Evolutionary conservation across 257 asterid genomes (phyloP).

Genomic region (Solanum lignicaule): DNA sequence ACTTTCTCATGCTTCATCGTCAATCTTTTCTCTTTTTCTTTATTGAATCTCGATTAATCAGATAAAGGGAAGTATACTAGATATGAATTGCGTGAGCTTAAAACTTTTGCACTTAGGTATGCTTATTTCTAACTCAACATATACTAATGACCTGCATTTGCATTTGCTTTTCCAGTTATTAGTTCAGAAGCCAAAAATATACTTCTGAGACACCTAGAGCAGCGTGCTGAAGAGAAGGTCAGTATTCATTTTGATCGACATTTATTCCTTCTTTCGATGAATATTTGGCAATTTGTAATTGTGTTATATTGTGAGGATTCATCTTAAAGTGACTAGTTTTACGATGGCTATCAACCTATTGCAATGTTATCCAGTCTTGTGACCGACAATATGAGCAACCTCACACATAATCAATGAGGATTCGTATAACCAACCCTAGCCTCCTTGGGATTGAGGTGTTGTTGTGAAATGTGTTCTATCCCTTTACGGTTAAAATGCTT

Average conservation of each 20-base stretch:
- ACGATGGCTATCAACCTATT: neutral
- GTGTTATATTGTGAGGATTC: neutral
- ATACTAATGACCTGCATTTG: neutral
- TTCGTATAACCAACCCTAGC: neutral
- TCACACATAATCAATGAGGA: neutral
- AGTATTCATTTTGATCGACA: neutral
- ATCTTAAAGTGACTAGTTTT: neutral
- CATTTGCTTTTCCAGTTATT: conserved; percentile 18
- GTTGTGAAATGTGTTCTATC: neutral
- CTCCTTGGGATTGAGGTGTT: neutral
- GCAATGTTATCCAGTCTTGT: neutral
- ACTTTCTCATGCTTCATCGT: neutral
- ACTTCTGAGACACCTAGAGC: conserved; percentile 27
- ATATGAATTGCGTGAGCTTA: neutral
- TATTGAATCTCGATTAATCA: neutral
- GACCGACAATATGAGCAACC: neutral
- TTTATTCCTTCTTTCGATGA: neutral
- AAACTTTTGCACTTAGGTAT: neutral
- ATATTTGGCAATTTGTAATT: neutral
- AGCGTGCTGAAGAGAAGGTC: conserved; percentile 32
- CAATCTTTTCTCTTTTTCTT: neutral
- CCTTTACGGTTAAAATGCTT: neutral
- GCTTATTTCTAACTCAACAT: neutral
- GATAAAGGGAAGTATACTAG: neutral
- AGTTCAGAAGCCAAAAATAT: conserved; percentile 24